Base-by-base conservation (phyloP, 2,329 filamentous ascomycete genomes). In the Domatiomyces globalis region DNA sequence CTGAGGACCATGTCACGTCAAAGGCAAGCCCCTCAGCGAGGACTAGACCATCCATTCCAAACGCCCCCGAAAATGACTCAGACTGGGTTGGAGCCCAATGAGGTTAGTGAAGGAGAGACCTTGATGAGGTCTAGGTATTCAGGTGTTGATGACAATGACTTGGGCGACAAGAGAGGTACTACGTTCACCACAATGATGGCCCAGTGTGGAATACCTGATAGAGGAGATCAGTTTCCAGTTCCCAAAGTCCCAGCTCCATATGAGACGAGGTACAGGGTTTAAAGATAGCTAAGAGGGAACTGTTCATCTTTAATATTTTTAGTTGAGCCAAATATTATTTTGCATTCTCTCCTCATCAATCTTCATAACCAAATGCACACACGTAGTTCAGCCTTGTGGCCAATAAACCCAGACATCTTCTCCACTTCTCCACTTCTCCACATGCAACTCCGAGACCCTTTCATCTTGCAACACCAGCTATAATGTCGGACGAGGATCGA, bases 151-250 rank as follows among this genome's bases (percentile, higher is more conserved):
- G 5, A 49, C 50, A 18, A 51, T 55, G 47, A 55, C 54, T 48
- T 53, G 54, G 45, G 55, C 54, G 19, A 56, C 49, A 53, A 45
- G 18, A 53, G 49, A 17, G 51, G 33, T 25, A 61, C 58, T 10
- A 58, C 56, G 2, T 61, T 61, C 46, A 61, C 58, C 1, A 56
- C 57, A 22, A 58, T 61, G 58, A 49, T 61, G 51, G 54, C 55
- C 25, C 56, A 55, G 19, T 54, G 55, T 18, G 56, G 56, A 17
- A 59, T 59, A n/a, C 58, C 58, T 9, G 58, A 61, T 46, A 49
- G 56, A 1, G 50, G 45, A 17, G 51, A 57, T 20, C 49, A 55
- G 17, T 39, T 48, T 45, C 45, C 54, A 49, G 58, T 57, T 49
- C 56, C 56, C 27, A 55, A 49, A 52, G 52, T 57, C 42, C 56